A percentile compares a stretch with the other conserved stretches of the same genome.
Evolutionary conservation across 371 early-diverging fungal genomes (phyloP).

Genomic region (Apophysomyces variabilis): DNA sequence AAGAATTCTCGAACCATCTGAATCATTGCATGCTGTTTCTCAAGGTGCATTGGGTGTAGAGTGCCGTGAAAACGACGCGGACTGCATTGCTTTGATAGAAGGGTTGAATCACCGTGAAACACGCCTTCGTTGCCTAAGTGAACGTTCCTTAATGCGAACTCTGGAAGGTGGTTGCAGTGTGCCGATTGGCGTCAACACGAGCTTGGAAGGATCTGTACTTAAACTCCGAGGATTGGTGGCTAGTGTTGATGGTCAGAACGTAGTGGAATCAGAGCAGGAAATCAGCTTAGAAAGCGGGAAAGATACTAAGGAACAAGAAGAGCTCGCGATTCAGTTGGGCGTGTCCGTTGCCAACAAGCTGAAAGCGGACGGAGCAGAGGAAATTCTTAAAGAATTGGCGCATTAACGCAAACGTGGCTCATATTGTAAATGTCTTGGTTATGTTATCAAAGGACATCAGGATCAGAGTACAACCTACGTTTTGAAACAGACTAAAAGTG

Average conservation of each 20-base stretch:
- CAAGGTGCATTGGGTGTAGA: slow-evolving; percentile 95
- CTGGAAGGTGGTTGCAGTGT: slow-evolving; percentile 97
- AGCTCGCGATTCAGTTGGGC: slow-evolving; percentile 33
- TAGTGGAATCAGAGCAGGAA: slow-evolving; percentile 52
- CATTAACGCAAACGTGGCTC: slow-evolving; percentile 6
- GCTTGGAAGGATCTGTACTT: slow-evolving; percentile 50
- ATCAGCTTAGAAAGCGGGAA: slow-evolving; percentile 40
- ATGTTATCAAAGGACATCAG: no score
- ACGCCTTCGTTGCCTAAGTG: slow-evolving; percentile 73
- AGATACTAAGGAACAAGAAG: slow-evolving; percentile 35
- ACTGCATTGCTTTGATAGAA: slow-evolving; percentile 50
- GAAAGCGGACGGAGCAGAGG: slow-evolving; percentile 36
- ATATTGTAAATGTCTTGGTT: no score
- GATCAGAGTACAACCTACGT: no score
- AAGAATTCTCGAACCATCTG: slow-evolving; percentile 61
- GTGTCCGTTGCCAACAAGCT: slow-evolving; percentile 32
- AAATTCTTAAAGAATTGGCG: slow-evolving; percentile 38
- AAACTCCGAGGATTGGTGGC: slow-evolving; percentile 68
- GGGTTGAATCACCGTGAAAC: slow-evolving; percentile 73
- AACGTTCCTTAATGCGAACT: slow-evolving; percentile 88
- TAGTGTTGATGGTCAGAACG: slow-evolving; percentile 69
- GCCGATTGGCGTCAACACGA: slow-evolving; percentile 90
- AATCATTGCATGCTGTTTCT: slow-evolving; percentile 90
- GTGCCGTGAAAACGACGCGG: slow-evolving; percentile 72
- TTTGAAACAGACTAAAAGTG: no score